Evolutionary conservation across 2,329 filamentous ascomycete genomes (phyloP), one percentile per base, ranked within the genome.

Genomic region (Aureobasidium sp.): DNA sequence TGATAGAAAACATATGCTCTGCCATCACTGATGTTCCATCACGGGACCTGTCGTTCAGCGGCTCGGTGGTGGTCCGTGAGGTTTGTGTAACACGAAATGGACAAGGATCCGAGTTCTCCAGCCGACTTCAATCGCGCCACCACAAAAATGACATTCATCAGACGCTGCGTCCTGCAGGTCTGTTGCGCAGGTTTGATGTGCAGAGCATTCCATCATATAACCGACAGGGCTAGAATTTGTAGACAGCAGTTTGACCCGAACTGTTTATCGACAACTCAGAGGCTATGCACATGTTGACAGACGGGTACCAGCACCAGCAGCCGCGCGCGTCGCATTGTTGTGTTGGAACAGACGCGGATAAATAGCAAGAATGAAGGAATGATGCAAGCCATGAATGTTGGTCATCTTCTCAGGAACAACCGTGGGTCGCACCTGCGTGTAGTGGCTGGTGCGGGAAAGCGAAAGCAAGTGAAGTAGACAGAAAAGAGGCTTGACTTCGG

Each of bases 201-300:
- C 55, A 59, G n/a, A 60, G 57, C 57, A 60, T 60, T 60, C 57
- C 57, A 51, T 41, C 39, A 44, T 56, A 56, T 36, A 53, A 29
- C 34, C 26, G 39, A 32, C 37, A 20, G n/a, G 9, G 27, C 26
- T 26, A 44, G 8, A 34, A 24, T 32, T 57, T 17, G 7, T 20
- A 17, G 10, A 46, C 9, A 43, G 55, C 37, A 59, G 43, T 39
- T 59, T 15, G 29, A 48, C 43, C 43, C 55, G 55, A 29, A n/a
- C 8, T 46, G 39, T 48, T 48, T 59, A 20, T 37, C 55, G 20
- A 48, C 34, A 57, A 20, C 5, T 37, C 17, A 9, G 47, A 36
- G 43, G 43, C 36, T 24, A 50, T 20, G 26, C 48, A 36, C 57
- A 60, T 60, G 32, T n/a, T 43, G 46, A 51, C 57, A 48, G 41